These are phyloP conservation scores for Primulina huaijiensis DNA, from an alignment of 257 asterid species.

Conservation along the genomic window DNA sequence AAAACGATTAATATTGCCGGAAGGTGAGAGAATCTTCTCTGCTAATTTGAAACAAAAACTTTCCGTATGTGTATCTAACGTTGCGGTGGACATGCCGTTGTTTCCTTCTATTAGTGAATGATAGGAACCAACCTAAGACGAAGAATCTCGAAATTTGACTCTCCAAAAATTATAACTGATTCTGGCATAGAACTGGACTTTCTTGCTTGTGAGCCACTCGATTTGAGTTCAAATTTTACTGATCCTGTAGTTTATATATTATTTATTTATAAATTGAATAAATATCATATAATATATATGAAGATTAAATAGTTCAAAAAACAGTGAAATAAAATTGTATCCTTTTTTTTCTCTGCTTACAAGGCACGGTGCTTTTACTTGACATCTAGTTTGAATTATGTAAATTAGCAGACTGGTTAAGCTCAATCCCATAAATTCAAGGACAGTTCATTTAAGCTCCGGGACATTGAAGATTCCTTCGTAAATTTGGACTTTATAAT, in stretches of 20 bases:
- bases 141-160: neutral
- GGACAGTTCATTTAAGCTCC: neutral
- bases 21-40: slow-evolving; percentile 50
- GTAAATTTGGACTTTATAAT: slow-evolving; percentile 7
- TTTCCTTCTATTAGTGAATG: slow-evolving; percentile 2
- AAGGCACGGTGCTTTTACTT: too few relatives aligned
- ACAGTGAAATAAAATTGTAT: too few relatives aligned
- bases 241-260: too few relatives aligned
- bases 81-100: slow-evolving; percentile 16
- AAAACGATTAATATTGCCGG: slow-evolving; percentile 65
- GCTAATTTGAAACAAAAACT: slow-evolving; percentile 20
- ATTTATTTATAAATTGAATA: too few relatives aligned
- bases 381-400: too few relatives aligned
- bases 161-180: neutral
- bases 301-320: too few relatives aligned
- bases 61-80: slow-evolving; percentile 10
- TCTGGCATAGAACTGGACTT: slow-evolving; percentile 9
- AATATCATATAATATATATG: too few relatives aligned
- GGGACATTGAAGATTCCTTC: slow-evolving; percentile 5
- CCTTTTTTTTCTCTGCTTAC: too few relatives aligned
- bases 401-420: too few relatives aligned
- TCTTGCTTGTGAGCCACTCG: neutral
- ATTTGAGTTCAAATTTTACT: too few relatives aligned
- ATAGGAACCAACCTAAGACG: slow-evolving; percentile 1
- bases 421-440: too few relatives aligned